Conservation (phyloP, 208 protist genomes). For the Endotrypanum monterogeii region DNA sequence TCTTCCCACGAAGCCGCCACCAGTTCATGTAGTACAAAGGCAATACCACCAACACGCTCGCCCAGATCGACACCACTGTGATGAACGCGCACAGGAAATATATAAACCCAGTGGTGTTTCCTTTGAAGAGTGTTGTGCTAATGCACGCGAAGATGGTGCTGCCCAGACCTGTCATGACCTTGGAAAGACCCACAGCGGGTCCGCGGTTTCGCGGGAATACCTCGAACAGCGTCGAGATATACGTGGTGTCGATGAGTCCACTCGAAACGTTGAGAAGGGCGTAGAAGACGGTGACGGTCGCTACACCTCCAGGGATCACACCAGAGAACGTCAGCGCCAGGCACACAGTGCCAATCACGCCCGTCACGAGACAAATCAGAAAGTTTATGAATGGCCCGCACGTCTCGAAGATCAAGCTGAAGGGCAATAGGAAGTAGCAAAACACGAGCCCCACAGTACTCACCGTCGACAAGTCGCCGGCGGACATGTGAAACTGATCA, state of each 20-base stretch:
- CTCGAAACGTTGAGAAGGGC: constrained; percentile 40
- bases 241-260: constrained; percentile 38
- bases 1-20: constrained; percentile 37
- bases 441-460: constrained; percentile 49
- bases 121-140: constrained; percentile 40
- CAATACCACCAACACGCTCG: constrained; percentile 34
- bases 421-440: constrained; percentile 41
- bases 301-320: constrained; percentile 30
- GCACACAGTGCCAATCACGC: constrained; percentile 31
- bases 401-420: constrained; percentile 39
- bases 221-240: constrained; percentile 42
- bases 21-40: constrained; percentile 56
- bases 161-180: constrained; percentile 54
- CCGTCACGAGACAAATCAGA: constrained; percentile 23
- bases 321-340: constrained; percentile 37
- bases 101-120: constrained; percentile 34
- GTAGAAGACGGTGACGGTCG: constrained; percentile 41
- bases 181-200: constrained; percentile 42
- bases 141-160: constrained; percentile 37
- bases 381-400: constrained; percentile 34
- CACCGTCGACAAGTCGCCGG: constrained; percentile 45
- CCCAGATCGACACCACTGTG: constrained; percentile 24
- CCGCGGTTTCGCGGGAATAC: constrained; percentile 49
- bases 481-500: constrained; percentile 27
- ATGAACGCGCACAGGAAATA: constrained; percentile 40